Conservation (phyloP, 345 rosid species). For the Aquilaria malaccensis region DNA sequence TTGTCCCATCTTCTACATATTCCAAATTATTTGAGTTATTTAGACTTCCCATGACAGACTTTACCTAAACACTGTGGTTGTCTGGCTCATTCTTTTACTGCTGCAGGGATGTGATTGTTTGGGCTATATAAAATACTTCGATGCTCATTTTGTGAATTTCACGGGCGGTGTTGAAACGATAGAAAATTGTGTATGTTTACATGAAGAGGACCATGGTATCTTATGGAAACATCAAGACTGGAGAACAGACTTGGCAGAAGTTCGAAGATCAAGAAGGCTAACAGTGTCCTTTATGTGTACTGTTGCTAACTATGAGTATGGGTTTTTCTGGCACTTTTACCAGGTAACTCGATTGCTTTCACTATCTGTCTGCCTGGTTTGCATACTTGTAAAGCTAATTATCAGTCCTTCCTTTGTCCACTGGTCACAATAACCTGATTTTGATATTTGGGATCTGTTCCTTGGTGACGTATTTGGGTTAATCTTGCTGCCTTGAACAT, state of each 20-base stretch:
- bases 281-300: constrained; percentile 62
- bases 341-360: constrained; percentile 27
- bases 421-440: background rate
- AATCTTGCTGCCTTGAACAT: constrained; percentile 2
- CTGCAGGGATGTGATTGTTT: constrained; percentile 71
- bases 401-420: background rate
- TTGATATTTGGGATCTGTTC: constrained; percentile 4
- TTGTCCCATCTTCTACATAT: background rate
- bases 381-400: background rate
- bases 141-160: constrained; percentile 71
- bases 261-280: constrained; percentile 62
- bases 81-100: background rate
- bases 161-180: constrained; percentile 72
- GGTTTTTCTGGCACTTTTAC: constrained; percentile 72
- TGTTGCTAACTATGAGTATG: constrained; percentile 71
- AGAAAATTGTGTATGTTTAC: constrained; percentile 72
- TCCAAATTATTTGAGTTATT: background rate
- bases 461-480: constrained; percentile 8
- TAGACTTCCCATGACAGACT: background rate
- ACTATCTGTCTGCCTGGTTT: constrained; percentile 13
- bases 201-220: constrained; percentile 75
- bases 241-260: constrained; percentile 83
- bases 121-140: constrained; percentile 67
- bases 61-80: background rate
- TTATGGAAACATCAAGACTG: constrained; percentile 88